Evolutionary conservation across 192 early-diverging fungal species (phyloP), one percentile per base, ranked within the genome.

Genomic region (Pecoramyces ruminantium): DNA sequence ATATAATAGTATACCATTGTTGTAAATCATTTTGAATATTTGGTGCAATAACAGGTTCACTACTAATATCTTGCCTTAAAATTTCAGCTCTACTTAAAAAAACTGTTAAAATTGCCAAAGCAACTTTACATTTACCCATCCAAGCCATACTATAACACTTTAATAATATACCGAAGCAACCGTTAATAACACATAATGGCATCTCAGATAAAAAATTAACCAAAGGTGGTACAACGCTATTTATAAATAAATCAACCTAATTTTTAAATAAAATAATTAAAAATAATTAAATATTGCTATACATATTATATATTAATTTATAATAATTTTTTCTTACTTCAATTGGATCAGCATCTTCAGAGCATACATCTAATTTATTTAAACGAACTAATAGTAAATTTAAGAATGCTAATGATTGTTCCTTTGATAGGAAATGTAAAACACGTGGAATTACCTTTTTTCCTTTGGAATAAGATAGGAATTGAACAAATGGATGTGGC

Each of bases 41-140:
- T 28, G 87, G 86, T 14, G 88, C 82, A 29, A 89, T 84, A 21
- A 88, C 88, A 38, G 89, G 87, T 77, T 85, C 83, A 1, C 83
- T 51, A 77, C 88, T 88, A 29, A 86, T 51, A 51, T 84, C 84
- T 83, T 96, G 95, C 81, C 95, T 95, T 38, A 99, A 84, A 78
- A 95, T 92, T 82, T 96, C 96, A 28, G 95, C 94, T 30, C 97
- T 92, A 29, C 92, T 92, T 79, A 99, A 86, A 29, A 98, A 90
- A 85, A 99, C 88, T 0, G 96, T 95, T 85, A 99, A 87, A 78
- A 97, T 90, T 6, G 93, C 93, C 81, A 98, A 87, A 15, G 96
- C 97, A 38, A 89, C 87, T 82, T 92, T 93, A 29, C 90, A 94
- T 81, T 92, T 93, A 16, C 91, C 92, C 13, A 99, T 88, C 92